These are phyloP conservation scores for Calcarisporium arbuscula DNA, from an alignment of 2,329 filamentous ascomycete species.

Conservation along the genomic window DNA sequence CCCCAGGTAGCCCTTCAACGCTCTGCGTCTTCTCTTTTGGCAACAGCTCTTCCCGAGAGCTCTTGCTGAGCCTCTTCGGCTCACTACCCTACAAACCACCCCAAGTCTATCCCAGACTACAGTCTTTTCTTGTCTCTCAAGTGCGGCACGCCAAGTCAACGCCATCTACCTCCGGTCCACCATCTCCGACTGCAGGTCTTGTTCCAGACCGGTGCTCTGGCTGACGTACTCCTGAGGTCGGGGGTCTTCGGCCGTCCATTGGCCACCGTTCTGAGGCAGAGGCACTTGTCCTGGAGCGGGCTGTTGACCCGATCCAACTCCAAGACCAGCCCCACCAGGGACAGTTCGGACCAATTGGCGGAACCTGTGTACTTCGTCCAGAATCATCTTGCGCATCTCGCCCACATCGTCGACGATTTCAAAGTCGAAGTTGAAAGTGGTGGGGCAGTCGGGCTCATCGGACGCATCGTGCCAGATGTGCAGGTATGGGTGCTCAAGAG, in stretches of 20 bases:
- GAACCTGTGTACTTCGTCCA: slow-evolving; percentile 90
- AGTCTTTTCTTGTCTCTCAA: too few species aligned
- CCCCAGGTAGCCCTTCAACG: too few species aligned
- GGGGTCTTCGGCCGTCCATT: slow-evolving; percentile 56
- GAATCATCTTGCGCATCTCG: slow-evolving; percentile 95
- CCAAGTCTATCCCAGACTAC: too few species aligned
- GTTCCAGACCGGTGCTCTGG: slow-evolving; percentile 46
- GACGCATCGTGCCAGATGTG: slow-evolving; percentile 98
- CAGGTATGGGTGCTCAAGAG: slow-evolving; percentile 92
- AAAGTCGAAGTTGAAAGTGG: slow-evolving; percentile 96
- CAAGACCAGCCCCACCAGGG: slow-evolving; percentile 29
- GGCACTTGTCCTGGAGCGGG: slow-evolving; percentile 39
- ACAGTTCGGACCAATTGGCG: slow-evolving; percentile 54
- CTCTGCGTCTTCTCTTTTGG: too few species aligned
- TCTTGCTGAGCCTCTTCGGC: too few species aligned
- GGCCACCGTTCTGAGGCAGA: slow-evolving; percentile 41
- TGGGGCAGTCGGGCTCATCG: slow-evolving; percentile 89
- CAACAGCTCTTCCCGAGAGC: too few species aligned
- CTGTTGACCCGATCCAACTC: slow-evolving; percentile 29
- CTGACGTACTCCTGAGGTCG: slow-evolving; percentile 52
- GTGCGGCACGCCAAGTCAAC: too few species aligned
- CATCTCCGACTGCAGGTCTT: slow-evolving; percentile 48
- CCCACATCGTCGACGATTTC: slow-evolving; percentile 93
- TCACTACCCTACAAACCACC: too few species aligned
- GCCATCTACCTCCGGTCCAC: slow-evolving; percentile 24